Percentiles rank a stretch among this genome's conserved stretches.
These are phyloP conservation scores for Cinnamomum chago DNA, from an alignment of 164 flowering plant species.

Conservation along the genomic window DNA sequence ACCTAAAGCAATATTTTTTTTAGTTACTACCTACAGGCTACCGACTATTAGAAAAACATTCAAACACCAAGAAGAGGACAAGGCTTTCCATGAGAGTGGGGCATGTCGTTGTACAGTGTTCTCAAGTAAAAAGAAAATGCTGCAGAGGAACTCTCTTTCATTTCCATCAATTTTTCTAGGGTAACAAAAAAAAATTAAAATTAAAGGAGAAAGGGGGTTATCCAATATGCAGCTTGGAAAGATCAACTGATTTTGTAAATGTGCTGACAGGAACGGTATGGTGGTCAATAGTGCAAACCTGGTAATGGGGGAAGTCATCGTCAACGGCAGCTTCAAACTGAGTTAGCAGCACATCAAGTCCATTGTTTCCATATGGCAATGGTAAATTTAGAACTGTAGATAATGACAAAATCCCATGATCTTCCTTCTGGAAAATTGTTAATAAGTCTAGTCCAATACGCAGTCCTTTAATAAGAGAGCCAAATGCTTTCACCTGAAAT, in stretches of 20 bases:
- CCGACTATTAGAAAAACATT: neutral
- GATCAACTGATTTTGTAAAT: neutral
- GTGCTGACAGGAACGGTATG: neutral
- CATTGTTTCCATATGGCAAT: constrained; percentile 40
- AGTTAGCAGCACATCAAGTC: constrained; percentile 59
- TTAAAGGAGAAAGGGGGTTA: neutral
- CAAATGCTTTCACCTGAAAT: constrained; percentile 75
- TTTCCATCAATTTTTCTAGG: too few species aligned
- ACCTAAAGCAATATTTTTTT: neutral
- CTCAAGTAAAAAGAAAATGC: too few species aligned
- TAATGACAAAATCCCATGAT: constrained; percentile 25
- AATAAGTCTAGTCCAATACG: constrained; percentile 59
- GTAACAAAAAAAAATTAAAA: too few species aligned
- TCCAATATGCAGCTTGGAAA: neutral
- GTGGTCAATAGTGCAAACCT: constrained; percentile 32
- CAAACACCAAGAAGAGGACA: neutral
- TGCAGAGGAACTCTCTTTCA: too few species aligned
- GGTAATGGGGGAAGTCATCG: constrained; percentile 76
- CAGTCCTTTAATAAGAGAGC: constrained; percentile 79
- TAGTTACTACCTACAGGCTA: neutral
- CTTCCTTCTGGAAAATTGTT: constrained; percentile 46
- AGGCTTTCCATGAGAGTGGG: neutral
- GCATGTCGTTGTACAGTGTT: neutral
- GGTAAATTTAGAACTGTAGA: constrained; percentile 52
- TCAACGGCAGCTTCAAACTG: constrained; percentile 90